Base-by-base conservation (phyloP, 345 rosid genomes). In the Linum lewisii region DNA sequence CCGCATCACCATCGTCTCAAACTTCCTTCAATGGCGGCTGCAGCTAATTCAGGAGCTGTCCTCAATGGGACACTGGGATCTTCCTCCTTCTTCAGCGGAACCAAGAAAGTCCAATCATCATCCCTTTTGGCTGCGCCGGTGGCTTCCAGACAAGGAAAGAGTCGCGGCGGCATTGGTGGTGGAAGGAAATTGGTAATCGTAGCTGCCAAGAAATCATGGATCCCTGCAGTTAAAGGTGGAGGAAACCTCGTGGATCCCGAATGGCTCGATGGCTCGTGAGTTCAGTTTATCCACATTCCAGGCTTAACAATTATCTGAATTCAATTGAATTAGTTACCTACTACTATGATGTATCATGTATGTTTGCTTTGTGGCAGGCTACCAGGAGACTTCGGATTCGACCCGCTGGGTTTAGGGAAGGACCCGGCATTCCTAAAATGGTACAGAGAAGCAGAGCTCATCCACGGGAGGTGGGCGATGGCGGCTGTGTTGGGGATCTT, bases 221-320 rank as follows among this genome's bases (percentile, higher is more conserved):
- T 93, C 68, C 99, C 99, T 10, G 94, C 25, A 10, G 99, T 93
- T 45, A 92, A 7, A 77, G 85, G 84, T n/a, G 97, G 95, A 6
- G 91, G 97, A 61, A 86, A 82, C 87, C 68, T 93, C 54, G 32
- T 83, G 22, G 80, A 93, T 81, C 97, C 99, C 1, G 99, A 86
- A 61, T 93, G 99, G 97, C 99, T 93, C 23, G 99, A 93, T 61
- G 99, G 97, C 82, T 93, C 99, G 98, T 92, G 80, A 79, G 98
- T 82, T 29, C 47, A 77, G 96, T 82, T 29, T 49, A n/a, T 50
- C 24, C 50, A 49, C n/a, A n/a, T n/a, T n/a, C n/a, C n/a, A n/a
- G n/a, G n/a, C n/a, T n/a, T n/a, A n/a, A n/a, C n/a, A n/a, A n/a
- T n/a, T n/a, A n/a, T n/a, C n/a, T n/a, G n/a, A n/a, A n/a, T n/a